phyloP scores from a whole-genome alignment of 2,329 filamentous ascomycete species.

The Arthroderma sp. region DNA sequence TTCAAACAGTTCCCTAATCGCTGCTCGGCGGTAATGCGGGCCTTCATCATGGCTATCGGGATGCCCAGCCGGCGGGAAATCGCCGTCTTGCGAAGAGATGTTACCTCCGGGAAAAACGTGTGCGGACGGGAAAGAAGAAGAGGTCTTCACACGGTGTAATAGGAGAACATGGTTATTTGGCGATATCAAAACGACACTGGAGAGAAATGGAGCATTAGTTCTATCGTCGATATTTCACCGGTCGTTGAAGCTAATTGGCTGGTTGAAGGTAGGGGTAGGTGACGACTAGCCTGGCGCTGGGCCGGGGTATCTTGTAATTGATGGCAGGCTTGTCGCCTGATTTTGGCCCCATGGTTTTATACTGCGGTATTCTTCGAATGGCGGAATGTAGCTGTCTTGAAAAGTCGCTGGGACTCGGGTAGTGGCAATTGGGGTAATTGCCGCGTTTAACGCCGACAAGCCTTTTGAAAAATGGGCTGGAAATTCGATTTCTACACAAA shows the following conservation, averaged over 20 bases:
- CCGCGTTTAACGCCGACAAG: too few species aligned
- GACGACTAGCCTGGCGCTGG: slow-evolving; percentile 47
- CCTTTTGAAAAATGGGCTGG: too few species aligned
- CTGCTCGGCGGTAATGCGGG: slow-evolving; percentile 62
- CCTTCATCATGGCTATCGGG: slow-evolving; percentile 55
- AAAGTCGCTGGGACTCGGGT: too few species aligned
- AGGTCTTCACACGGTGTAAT: slow-evolving; percentile 71
- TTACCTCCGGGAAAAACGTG: slow-evolving; percentile 93
- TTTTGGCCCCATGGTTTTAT: slow-evolving; percentile 9
- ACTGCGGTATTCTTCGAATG: slow-evolving; percentile 11
- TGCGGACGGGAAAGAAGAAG: slow-evolving; percentile 73
- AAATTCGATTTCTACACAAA: too few species aligned
- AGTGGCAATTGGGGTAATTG: too few species aligned
- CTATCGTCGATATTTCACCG: neutral
- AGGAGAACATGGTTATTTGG: slow-evolving; percentile 77
- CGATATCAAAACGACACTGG: slow-evolving; percentile 71
- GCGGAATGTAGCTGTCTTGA: slow-evolving; percentile 2
- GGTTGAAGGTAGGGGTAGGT: neutral
- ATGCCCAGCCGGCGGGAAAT: slow-evolving; percentile 37
- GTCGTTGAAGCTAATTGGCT: neutral
- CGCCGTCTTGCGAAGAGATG: slow-evolving; percentile 62
- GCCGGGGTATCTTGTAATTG: slow-evolving; percentile 36
- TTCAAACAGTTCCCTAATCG: slow-evolving; percentile 85
- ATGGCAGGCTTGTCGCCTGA: slow-evolving; percentile 4
- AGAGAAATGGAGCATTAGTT: neutral